A percentile compares a stretch with the other conserved stretches of the same genome.
Conservation (phyloP, 345 rosid species). For the Moricandia arvensis region DNA sequence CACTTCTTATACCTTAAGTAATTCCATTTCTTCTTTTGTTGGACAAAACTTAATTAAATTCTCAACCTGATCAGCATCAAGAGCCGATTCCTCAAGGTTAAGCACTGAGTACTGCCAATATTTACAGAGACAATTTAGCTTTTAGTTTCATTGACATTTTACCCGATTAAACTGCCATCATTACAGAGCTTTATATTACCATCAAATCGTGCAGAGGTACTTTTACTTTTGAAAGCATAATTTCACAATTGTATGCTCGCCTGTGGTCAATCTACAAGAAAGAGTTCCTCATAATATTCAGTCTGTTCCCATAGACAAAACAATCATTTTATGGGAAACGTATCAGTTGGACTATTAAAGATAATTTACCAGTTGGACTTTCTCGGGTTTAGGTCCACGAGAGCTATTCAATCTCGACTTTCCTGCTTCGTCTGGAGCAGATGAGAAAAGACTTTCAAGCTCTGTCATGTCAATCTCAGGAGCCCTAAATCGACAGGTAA, state of each 20-base stretch:
- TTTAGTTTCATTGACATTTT: not conserved
- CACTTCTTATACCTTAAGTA: slow-evolving; percentile 58
- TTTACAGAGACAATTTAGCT: slow-evolving; percentile 18
- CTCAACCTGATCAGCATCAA: slow-evolving; percentile 88
- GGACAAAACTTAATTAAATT: slow-evolving; percentile 89
- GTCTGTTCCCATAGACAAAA: not conserved
- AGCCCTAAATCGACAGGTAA: slow-evolving; percentile 51
- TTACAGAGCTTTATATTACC: slow-evolving; percentile 48
- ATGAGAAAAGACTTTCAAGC: slow-evolving; percentile 84
- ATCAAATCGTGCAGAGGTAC: slow-evolving; percentile 76
- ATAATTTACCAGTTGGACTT: slow-evolving; percentile 81
- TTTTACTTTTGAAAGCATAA: slow-evolving; percentile 98
- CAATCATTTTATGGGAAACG: not conserved
- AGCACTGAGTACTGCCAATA: slow-evolving; percentile 67
- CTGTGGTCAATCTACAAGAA: slow-evolving; percentile 79
- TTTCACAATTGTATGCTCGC: slow-evolving; percentile 95
- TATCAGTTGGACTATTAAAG: not conserved
- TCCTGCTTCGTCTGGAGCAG: slow-evolving; percentile 55
- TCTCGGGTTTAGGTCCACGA: slow-evolving; percentile 69
- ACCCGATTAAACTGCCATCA: slow-evolving; percentile 5
- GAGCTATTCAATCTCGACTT: slow-evolving; percentile 45
- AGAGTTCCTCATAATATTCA: slow-evolving; percentile 11
- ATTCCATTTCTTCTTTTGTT: slow-evolving; percentile 91
- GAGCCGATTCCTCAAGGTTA: slow-evolving; percentile 70
- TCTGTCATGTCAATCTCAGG: slow-evolving; percentile 95